Evolutionary conservation across 106 monocot species (phyloP), one percentile per base, ranked within the genome.

Genomic region (Cymbidium sinense): DNA sequence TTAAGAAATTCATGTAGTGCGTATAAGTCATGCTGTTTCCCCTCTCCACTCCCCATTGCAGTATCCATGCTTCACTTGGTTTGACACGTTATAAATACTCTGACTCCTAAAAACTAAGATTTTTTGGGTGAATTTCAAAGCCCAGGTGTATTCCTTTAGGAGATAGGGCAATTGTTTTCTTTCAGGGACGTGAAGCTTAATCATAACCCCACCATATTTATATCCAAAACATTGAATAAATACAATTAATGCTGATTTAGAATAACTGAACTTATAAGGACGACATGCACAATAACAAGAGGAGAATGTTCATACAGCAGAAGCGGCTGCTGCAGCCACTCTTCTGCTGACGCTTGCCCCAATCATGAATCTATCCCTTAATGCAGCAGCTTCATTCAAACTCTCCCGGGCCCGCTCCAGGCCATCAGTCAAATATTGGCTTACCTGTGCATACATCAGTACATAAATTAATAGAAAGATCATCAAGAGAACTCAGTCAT

Each of bases 361-460:
- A 76, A 99, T 93, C 62, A 93, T 80, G 84, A 91, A 99, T 76
- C 89, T 92, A 70, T 99, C 99, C 65, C 99, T 86, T 78, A 89
- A 78, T 76, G 91, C 81, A 72, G 99, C 95, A 52, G 95, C 99
- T 65, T 99, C 93, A 88, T 90, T 99, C 77, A 99, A 86, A 87
- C 95, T 86, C 83, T 95, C 95, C 86, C 89, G 87, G 18, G 91
- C 95, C 31, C 90, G 82, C 70, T 95, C 95, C 78, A 99, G 92
- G 8, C 99, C 95, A 72, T 99, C 99, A 79, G 95, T 93, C 79
- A 95, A 81, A 85, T 99, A 99, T 79, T 95, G 93, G 82, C 99
- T 95, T 47, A 88, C 81, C 99, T 99, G 76, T 47, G 72, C 74
- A 77, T 8, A 27, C 62, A 35, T 44, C 31, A 77, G 50, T 11